phyloP scores from a whole-genome alignment of 2,329 filamentous ascomycete species.

The Verticillium zaregamsianum region DNA sequence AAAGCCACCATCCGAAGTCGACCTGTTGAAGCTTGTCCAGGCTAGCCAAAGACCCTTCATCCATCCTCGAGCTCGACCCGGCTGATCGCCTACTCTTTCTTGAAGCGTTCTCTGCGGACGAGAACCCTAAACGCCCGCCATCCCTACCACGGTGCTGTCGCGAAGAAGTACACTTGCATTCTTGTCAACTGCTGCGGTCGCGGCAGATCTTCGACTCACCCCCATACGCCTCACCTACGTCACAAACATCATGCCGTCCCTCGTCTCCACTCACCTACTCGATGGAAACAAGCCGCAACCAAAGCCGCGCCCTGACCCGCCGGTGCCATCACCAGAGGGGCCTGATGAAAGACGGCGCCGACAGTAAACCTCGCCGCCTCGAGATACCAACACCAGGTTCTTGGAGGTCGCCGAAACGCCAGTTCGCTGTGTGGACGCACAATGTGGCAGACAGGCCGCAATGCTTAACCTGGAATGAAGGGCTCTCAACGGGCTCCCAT shows the following conservation, averaged over 20 bases:
- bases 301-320: constrained; percentile 24
- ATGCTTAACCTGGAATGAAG: not conserved
- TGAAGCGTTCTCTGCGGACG: not conserved
- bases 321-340: constrained; percentile 20
- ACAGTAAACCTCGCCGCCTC: not conserved
- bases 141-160: not conserved
- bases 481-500: not conserved
- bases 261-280: not conserved
- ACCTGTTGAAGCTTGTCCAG: not conserved
- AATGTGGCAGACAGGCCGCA: not conserved
- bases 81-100: not conserved
- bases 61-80: not conserved
- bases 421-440: not conserved
- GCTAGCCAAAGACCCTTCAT: not conserved
- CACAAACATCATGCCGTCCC: not conserved
- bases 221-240: not conserved
- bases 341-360: constrained; percentile 14
- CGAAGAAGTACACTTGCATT: not conserved
- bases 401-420: not conserved
- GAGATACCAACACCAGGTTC: not conserved
- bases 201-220: not conserved
- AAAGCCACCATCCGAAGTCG: not conserved
- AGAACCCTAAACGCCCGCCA: not conserved
- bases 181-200: not conserved
- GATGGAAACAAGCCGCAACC: constrained; percentile 21